Evolutionary conservation across 2,329 filamentous ascomycete genomes (phyloP).

Genomic region (Fusarium sp.): DNA sequence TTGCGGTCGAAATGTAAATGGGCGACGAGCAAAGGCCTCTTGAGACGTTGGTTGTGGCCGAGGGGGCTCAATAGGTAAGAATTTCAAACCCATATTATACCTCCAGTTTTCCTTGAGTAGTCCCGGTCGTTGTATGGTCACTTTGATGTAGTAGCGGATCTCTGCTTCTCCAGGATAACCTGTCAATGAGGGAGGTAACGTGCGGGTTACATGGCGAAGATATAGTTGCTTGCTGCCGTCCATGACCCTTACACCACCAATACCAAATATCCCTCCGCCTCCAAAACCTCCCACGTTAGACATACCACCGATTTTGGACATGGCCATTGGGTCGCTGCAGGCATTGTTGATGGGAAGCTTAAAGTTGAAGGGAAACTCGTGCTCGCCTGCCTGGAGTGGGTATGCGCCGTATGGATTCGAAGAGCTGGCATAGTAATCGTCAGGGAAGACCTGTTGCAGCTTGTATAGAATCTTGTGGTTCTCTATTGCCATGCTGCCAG

Average conservation of each 20-base stretch:
- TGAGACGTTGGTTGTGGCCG: conserved; percentile 73
- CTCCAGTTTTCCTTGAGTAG: conserved; percentile 92
- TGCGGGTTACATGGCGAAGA: conserved; percentile 80
- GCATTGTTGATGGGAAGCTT: conserved; percentile 82
- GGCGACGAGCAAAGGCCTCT: conserved; percentile 85
- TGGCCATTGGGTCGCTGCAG: conserved; percentile 66
- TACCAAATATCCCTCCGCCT: conserved; percentile 59
- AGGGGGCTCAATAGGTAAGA: conserved; percentile 92
- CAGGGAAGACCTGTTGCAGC: conserved; percentile 77
- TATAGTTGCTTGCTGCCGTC: conserved; percentile 71
- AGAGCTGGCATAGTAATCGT: conserved; percentile 57
- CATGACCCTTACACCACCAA: conserved; percentile 68
- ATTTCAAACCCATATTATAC: conserved; percentile 76
- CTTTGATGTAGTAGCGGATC: conserved; percentile 94
- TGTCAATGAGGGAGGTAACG: conserved; percentile 88
- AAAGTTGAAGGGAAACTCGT: conserved; percentile 82
- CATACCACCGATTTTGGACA: conserved; percentile 65
- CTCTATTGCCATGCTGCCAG: conserved; percentile 62
- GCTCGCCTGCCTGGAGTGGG: conserved; percentile 74
- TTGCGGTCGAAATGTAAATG: conserved; percentile 66
- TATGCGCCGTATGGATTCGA: conserved; percentile 60
- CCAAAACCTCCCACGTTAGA: conserved; percentile 64
- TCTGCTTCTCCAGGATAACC: conserved; percentile 89
- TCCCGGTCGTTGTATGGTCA: conserved; percentile 89
- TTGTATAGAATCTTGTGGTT: conserved; percentile 81